Conservation (phyloP, 805 yeast genomes). For the Schizosaccharomyces cryophilus region DNA sequence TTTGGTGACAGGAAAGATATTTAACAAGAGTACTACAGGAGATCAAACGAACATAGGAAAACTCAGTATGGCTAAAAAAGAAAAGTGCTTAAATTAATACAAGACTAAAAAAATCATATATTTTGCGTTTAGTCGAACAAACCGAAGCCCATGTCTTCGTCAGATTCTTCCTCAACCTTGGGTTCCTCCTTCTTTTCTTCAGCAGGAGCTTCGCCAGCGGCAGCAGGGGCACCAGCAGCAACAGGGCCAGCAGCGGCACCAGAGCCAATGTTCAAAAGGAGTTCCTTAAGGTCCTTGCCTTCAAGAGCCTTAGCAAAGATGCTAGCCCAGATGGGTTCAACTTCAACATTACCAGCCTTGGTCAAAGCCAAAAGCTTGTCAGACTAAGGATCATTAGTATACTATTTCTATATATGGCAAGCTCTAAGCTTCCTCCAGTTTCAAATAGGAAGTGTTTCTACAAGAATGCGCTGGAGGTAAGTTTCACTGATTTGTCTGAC, state of each 20-base stretch:
- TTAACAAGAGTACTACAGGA: too few relatives aligned
- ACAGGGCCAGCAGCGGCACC: slow-evolving; percentile 55
- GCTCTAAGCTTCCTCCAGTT: too few relatives aligned
- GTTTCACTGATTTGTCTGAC: not conserved
- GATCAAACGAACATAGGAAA: too few relatives aligned
- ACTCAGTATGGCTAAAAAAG: too few relatives aligned
- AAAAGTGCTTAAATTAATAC: too few relatives aligned
- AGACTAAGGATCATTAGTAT: slow-evolving; percentile 20
- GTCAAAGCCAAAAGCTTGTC: slow-evolving; percentile 60
- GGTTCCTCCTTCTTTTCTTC: slow-evolving; percentile 12
- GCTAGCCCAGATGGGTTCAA: slow-evolving; percentile 66
- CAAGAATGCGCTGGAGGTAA: too few relatives aligned
- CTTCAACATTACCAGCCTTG: slow-evolving; percentile 60
- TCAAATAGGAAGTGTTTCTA: too few relatives aligned
- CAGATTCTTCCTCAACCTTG: slow-evolving; percentile 8
- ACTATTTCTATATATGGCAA: too few relatives aligned
- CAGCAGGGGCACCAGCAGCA: slow-evolving; percentile 37
- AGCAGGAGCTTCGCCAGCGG: slow-evolving; percentile 9
- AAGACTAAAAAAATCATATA: not conserved
- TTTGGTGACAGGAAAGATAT: too few relatives aligned
- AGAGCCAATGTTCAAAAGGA: slow-evolving; percentile 39
- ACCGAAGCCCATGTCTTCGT: slow-evolving; percentile 27
- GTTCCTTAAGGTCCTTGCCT: slow-evolving; percentile 63
- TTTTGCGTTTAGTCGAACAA: slow-evolving; percentile 44
- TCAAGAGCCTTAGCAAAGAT: slow-evolving; percentile 70